These are phyloP conservation scores for Fusarium tuaranense DNA, from an alignment of 2,329 filamentous ascomycete genomes.

Conservation along the genomic window DNA sequence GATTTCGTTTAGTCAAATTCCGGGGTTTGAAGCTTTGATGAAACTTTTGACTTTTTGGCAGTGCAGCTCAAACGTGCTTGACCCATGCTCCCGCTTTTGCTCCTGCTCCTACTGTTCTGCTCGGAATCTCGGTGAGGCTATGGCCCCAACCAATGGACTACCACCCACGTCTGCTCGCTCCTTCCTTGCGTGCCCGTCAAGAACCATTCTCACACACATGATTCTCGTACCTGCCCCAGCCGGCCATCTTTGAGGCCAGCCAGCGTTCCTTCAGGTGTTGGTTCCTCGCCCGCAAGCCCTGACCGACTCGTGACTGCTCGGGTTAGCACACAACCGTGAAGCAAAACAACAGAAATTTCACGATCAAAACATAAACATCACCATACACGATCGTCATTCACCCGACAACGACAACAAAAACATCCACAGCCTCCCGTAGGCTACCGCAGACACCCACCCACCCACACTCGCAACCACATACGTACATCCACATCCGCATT, in stretches of 20 bases:
- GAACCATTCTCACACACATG: background rate
- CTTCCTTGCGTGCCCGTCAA: conserved; percentile 2
- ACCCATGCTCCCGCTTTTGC: background rate
- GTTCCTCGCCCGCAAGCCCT: conserved; percentile 8
- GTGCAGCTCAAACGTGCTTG: background rate
- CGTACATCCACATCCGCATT: conserved; percentile 33
- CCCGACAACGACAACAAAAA: conserved; percentile 34
- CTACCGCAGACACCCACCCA: conserved; percentile 30
- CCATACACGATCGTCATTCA: conserved; percentile 9
- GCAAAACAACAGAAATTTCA: conserved; percentile 10
- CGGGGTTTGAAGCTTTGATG: background rate
- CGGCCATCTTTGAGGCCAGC: conserved; percentile 24
- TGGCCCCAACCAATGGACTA: background rate
- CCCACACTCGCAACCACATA: conserved; percentile 22
- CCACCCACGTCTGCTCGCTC: background rate
- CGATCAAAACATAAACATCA: conserved; percentile 21
- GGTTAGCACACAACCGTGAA: background rate
- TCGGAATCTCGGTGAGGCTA: conserved; percentile 2
- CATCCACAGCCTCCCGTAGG: conserved; percentile 23
- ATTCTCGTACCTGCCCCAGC: conserved; percentile 13
- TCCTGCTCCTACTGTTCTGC: background rate
- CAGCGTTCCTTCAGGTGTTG: conserved; percentile 16
- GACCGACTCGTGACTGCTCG: conserved; percentile 20
- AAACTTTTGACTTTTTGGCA: background rate
- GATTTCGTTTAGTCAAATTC: background rate